Evolutionary conservation across 2,329 filamentous ascomycete species (phyloP).

Genomic region (Magnaporthiopsis poae): DNA sequence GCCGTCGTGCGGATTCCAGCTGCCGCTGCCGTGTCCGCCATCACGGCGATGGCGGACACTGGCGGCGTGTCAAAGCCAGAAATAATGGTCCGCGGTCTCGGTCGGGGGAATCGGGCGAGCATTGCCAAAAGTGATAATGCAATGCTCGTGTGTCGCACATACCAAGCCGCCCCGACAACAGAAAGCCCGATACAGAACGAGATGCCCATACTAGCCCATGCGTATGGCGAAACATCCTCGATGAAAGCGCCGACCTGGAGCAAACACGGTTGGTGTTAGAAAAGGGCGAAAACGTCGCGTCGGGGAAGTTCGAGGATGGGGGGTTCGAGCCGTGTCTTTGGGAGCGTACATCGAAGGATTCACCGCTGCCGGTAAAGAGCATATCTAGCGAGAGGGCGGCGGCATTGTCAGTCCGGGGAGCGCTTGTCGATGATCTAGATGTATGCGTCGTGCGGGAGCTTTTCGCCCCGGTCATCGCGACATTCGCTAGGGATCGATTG

Average conservation of each 20-base stretch:
- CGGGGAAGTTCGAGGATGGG: neutral
- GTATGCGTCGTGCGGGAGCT: constrained; percentile 15
- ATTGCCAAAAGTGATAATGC: neutral
- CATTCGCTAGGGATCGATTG: neutral
- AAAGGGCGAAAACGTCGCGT: constrained; percentile 15
- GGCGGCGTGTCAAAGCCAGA: too few species aligned
- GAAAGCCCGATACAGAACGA: constrained; percentile 90
- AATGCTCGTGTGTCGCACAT: constrained; percentile 22
- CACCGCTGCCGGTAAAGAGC: constrained; percentile 94
- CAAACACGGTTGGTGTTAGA: constrained; percentile 27
- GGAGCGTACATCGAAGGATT: constrained; percentile 67
- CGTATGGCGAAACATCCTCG: constrained; percentile 85
- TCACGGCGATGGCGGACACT: neutral
- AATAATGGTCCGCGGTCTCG: too few species aligned
- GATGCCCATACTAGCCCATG: constrained; percentile 85
- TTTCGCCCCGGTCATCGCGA: constrained; percentile 15
- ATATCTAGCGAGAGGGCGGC: constrained; percentile 56
- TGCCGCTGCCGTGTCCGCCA: neutral
- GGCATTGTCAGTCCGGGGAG: neutral
- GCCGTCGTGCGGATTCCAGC: neutral
- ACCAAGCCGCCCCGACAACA: constrained; percentile 96
- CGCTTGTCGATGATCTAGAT: constrained; percentile 10
- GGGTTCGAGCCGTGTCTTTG: constrained; percentile 31
- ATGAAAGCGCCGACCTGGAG: constrained; percentile 77
- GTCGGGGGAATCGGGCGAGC: neutral